These are phyloP conservation scores for Trametes gibbosa DNA, from an alignment of 768 basidiomycete genomes.

Conservation along the genomic window DNA sequence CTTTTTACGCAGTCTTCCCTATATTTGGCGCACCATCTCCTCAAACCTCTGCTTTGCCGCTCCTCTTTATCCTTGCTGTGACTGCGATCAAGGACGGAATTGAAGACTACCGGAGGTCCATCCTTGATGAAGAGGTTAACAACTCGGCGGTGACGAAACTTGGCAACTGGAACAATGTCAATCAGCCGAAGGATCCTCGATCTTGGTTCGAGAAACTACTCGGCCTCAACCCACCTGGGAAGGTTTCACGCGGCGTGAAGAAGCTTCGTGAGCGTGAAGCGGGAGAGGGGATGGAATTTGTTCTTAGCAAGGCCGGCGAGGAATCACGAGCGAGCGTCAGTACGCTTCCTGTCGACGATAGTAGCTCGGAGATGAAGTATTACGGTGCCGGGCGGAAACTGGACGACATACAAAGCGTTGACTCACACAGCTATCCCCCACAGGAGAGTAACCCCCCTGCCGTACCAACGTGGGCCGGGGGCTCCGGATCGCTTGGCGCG, in stretches of 20 bases:
- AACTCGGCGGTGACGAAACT: conserved; percentile 90
- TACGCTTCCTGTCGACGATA: conserved; percentile 41
- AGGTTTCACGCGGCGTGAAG: conserved; percentile 79
- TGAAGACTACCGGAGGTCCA: conserved; percentile 91
- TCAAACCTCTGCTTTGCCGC: conserved; percentile 77
- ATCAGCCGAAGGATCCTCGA: conserved; percentile 76
- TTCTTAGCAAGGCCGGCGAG: conserved; percentile 48
- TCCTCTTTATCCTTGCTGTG: conserved; percentile 81
- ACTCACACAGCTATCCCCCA: conserved; percentile 66
- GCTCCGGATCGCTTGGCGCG: conserved; percentile 36
- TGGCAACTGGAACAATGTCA: conserved; percentile 86
- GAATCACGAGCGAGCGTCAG: conserved; percentile 38
- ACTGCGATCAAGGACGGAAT: conserved; percentile 95
- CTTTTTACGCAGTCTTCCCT: conserved; percentile 62
- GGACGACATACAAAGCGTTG: conserved; percentile 62
- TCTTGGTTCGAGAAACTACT: conserved; percentile 74
- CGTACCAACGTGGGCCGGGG: conserved; percentile 29
- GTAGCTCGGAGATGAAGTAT: conserved; percentile 22
- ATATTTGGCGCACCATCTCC: conserved; percentile 88
- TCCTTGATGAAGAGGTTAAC: conserved; percentile 91
- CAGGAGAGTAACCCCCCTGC: conserved; percentile 2
- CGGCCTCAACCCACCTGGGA: conserved; percentile 66
- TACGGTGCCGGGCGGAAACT: conserved; percentile 52
- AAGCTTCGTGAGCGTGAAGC: conserved; percentile 82
- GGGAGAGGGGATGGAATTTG: conserved; percentile 58